Percentiles rank a stretch among this genome's conserved stretches.
These are phyloP conservation scores for Pezicula neosporulosa DNA, from an alignment of 2,329 filamentous ascomycete species.

Conservation along the genomic window DNA sequence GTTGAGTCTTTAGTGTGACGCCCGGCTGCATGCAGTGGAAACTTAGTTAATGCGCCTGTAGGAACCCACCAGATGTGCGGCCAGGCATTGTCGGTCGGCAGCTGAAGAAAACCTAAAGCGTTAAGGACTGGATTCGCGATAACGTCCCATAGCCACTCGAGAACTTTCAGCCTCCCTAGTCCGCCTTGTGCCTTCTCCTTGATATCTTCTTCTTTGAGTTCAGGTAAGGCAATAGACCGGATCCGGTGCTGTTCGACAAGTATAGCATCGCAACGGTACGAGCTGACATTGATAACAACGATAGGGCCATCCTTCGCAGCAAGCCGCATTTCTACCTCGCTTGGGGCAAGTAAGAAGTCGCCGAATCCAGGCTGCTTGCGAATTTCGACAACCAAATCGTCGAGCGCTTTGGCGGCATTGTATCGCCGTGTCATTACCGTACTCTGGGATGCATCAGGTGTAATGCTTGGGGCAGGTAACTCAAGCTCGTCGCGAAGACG, in stretches of 20 bases:
- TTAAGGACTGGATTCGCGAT: constrained; percentile 24
- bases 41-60: no score
- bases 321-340: constrained; percentile 13
- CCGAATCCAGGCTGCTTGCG: constrained; percentile 18
- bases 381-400: constrained; percentile 11
- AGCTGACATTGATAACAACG: constrained; percentile 28
- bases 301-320: constrained; percentile 25
- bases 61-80: constrained; percentile 31
- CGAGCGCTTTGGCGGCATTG: constrained; percentile 1
- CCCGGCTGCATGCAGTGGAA: no score
- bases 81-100: constrained; percentile 13
- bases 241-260: constrained; percentile 20
- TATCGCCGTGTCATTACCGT: no score
- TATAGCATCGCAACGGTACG: constrained; percentile 28
- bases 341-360: constrained; percentile 20
- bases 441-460: no score
- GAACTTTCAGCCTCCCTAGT: constrained; percentile 4
- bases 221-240: constrained; percentile 13
- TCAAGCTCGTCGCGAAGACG: constrained; percentile 8
- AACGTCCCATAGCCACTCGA: constrained; percentile 31
- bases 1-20: no score
- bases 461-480: neutral
- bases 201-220: constrained; percentile 7
- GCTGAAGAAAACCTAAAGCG: constrained; percentile 18
- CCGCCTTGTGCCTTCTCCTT: neutral